Evolutionary conservation across 805 yeast species (phyloP), one percentile per base, ranked within the genome.

Genomic region (Candida nanaspora): DNA sequence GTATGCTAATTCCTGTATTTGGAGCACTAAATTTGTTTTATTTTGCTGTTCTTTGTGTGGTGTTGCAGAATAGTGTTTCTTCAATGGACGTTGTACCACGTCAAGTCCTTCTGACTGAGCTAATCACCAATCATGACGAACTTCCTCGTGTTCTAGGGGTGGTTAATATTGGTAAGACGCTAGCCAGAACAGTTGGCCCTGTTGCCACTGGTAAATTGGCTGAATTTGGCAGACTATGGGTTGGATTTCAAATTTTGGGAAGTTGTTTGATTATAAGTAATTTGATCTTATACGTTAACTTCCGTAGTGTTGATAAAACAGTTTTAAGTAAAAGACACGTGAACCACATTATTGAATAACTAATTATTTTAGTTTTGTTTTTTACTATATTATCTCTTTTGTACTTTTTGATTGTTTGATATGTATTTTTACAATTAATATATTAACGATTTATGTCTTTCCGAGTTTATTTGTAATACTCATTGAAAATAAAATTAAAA

Each of bases 81-180:
- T 77, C 89, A 2, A 86, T 88, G 89, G 97, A 88, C 56, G 95
- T 87, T 23, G 93, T 87, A 3, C 96, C 96, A 6, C 74, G 97
- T 39, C 96, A 87, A 61, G 76, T 87, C 8, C 66, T 88, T 32
- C 61, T 88, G 38, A 80, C 94, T 0, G 70, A 84, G 2, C 65
- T 86, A 18, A 77, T 88, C 31, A 69, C 71, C 14, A 70, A 73
- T 11, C 44, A 58, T n/a, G 59, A 67, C 10, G 93, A 86, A 37
- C 64, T 89, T 37, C 79, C 95, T 2, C 74, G 70, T 49, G 88
- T 83, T 1, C 72, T 88, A 78, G 96, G 96, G 2, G 67, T 84
- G 2, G 95, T 88, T 9, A 88, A 87, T 53, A 79, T 88, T 30
- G 87, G 83, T 21, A 86, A 87, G 58, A 89, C 96, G 1, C 70